Conservation (phyloP, 257 asterid species). For the Plantago ovata region DNA sequence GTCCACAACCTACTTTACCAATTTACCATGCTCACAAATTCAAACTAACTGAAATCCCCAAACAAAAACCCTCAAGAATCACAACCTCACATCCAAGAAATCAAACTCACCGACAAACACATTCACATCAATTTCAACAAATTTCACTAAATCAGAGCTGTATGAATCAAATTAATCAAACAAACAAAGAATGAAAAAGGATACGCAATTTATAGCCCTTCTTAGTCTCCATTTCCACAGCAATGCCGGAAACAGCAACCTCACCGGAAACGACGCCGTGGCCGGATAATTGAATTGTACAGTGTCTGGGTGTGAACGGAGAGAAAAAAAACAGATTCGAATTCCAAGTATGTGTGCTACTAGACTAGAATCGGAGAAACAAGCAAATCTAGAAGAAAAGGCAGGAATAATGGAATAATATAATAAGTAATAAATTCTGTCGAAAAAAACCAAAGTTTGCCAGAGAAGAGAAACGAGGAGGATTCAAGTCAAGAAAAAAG, state of each 20-base stretch:
- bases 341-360: background rate
- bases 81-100: constrained; percentile 1
- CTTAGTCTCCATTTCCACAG: constrained; percentile 53
- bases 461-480: too few relatives aligned
- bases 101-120: constrained; percentile 9
- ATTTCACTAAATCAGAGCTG: too few relatives aligned
- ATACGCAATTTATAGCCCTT: constrained; percentile 98
- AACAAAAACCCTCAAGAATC: background rate
- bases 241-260: constrained; percentile 20
- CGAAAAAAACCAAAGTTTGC: too few relatives aligned
- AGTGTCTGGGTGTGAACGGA: too few relatives aligned
- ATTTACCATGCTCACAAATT: background rate
- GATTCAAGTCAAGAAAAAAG: constrained; percentile 17
- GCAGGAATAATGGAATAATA: too few relatives aligned
- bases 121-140: constrained; percentile 10
- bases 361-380: constrained; percentile 17
- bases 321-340: constrained; percentile 21
- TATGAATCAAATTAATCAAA: constrained; percentile 24
- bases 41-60: background rate
- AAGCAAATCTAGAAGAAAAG: constrained; percentile 1
- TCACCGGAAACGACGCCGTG: constrained; percentile 25
- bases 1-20: background rate
- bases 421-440: too few relatives aligned
- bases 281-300: constrained; percentile 8
- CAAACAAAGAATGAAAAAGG: constrained; percentile 58